These are phyloP conservation scores for Lenwebbia sp. DNA, from an alignment of 345 rosid species.

Conservation along the genomic window DNA sequence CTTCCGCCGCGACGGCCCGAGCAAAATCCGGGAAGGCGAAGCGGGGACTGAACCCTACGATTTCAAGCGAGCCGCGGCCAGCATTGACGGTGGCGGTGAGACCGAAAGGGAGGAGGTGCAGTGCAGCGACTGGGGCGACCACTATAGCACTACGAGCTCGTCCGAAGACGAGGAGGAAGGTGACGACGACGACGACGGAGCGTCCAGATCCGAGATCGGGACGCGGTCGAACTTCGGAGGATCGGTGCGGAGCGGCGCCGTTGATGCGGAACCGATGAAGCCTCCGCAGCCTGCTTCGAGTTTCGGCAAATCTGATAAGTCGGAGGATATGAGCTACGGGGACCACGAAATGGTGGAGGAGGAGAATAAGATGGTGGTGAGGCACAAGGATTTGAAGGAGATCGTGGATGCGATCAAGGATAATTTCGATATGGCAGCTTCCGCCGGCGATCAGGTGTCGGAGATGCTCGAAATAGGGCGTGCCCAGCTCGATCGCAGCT, in stretches of 20 bases:
- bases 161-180: constrained; percentile 26
- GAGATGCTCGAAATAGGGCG: constrained; percentile 78
- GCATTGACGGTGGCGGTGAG: constrained; percentile 27
- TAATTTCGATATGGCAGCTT: constrained; percentile 74
- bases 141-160: constrained; percentile 55
- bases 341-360: neutral
- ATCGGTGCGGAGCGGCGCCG: neutral
- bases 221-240: constrained; percentile 43
- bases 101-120: constrained; percentile 91
- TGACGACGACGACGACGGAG: constrained; percentile 16
- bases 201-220: constrained; percentile 64
- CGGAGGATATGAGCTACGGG: constrained; percentile 34
- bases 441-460: constrained; percentile 70
- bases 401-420: constrained; percentile 76
- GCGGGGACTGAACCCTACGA: neutral
- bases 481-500: constrained; percentile 92
- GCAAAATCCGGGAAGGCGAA: neutral
- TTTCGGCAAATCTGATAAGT: neutral
- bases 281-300: constrained; percentile 20
- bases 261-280: neutral
- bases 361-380: constrained; percentile 75
- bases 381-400: constrained; percentile 90
- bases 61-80: neutral
- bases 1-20: constrained; percentile 12
- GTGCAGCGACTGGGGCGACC: constrained; percentile 96